A percentile compares a stretch with the other conserved stretches of the same genome.
phyloP scores from a whole-genome alignment of 73 alveolate genomes.

The Breviolum minutum region DNA sequence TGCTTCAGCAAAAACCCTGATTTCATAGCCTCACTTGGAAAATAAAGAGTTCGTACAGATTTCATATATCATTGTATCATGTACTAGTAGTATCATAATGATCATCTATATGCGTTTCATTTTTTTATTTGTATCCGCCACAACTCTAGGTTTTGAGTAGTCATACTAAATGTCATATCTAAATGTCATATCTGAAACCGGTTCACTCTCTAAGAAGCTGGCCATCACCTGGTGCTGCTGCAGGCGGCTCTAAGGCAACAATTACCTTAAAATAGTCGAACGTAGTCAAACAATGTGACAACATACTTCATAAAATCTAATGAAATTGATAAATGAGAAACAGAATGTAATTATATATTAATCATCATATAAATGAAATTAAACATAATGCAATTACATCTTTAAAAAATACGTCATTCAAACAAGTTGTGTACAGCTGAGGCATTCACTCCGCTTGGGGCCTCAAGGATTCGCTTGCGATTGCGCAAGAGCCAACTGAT shows the following conservation, averaged over 20 bases:
- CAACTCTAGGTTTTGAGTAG: not conserved
- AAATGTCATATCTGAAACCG: not conserved
- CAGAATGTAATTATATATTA: too few species aligned
- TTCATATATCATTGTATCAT: not conserved
- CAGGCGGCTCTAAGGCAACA: constrained; percentile 60
- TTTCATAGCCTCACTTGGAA: constrained; percentile 55
- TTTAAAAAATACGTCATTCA: not conserved
- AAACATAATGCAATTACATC: too few species aligned
- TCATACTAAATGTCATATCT: not conserved
- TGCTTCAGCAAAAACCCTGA: constrained; percentile 49
- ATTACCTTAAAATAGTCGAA: not conserved
- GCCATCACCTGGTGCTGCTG: constrained; percentile 89
- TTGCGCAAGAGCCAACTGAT: constrained; percentile 89
- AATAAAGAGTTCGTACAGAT: not conserved
- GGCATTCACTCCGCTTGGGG: constrained; percentile 44
- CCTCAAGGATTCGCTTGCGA: constrained; percentile 70
- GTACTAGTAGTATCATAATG: not conserved
- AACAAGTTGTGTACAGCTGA: not conserved
- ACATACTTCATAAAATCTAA: too few species aligned
- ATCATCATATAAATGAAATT: too few species aligned
- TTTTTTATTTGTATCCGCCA: not conserved
- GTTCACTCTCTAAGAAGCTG: not conserved
- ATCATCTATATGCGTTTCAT: not conserved
- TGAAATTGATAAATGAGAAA: too few species aligned
- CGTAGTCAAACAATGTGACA: not conserved